phyloP scores from a whole-genome alignment of 768 basidiomycete species.

The Podaxis sp. region DNA sequence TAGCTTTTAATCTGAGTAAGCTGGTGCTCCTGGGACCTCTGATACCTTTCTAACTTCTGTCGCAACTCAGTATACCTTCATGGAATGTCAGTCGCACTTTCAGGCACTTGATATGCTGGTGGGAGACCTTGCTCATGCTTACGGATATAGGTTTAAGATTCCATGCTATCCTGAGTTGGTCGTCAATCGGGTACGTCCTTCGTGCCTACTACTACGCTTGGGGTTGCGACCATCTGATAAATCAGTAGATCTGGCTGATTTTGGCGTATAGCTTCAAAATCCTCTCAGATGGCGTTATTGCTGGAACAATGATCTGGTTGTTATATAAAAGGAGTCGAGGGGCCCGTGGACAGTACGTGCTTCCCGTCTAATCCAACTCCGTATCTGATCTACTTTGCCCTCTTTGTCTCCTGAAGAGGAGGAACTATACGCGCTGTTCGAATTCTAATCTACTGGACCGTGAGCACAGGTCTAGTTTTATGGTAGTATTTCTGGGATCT shows the following conservation, averaged over 20 bases:
- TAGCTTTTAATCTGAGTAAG: neutral
- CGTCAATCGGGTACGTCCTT: neutral
- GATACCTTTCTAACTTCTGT: neutral
- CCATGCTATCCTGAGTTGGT: neutral
- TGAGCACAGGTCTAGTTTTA: neutral
- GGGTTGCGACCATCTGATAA: neutral
- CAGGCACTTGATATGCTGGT: too few species aligned
- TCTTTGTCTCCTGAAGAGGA: neutral
- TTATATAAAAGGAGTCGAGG: neutral
- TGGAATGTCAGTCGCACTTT: neutral
- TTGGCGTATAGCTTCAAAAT: conserved; percentile 1
- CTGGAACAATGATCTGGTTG: conserved; percentile 3
- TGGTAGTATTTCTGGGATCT: neutral
- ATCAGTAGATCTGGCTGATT: neutral
- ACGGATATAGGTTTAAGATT: neutral
- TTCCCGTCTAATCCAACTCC: neutral
- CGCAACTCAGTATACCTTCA: neutral
- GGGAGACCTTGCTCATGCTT: neutral
- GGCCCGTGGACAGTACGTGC: neutral
- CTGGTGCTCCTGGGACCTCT: neutral
- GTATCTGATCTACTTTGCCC: neutral
- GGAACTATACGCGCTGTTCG: neutral
- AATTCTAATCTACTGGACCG: neutral
- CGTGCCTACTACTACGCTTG: neutral
- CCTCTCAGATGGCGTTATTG: conserved; percentile 5